Conservation (phyloP, 163 green algal genomes). For the Coccomyxa subellipsoidea region DNA sequence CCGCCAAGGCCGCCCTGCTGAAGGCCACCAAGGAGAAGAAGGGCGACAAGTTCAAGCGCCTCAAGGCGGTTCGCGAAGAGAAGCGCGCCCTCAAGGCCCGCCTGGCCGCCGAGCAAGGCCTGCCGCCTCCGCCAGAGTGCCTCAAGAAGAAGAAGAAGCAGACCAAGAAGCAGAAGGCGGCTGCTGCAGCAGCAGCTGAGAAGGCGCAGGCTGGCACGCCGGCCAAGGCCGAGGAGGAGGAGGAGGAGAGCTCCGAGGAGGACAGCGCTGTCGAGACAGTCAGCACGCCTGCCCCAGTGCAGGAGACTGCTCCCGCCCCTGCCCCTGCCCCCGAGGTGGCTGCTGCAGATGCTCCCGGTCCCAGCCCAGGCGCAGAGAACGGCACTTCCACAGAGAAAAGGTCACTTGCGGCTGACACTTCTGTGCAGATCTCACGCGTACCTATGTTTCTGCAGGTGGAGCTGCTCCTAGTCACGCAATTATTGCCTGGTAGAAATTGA, state of each 20-base stretch:
- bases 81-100: neutral
- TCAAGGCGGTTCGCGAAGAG: conserved; percentile 11
- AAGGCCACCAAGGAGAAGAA: neutral
- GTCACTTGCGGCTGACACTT: too few relatives aligned
- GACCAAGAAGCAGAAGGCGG: neutral
- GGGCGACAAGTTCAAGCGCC: neutral
- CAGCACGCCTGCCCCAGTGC: neutral
- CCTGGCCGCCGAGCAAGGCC: neutral
- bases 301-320: neutral
- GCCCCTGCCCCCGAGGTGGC: neutral
- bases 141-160: conserved; percentile 17
- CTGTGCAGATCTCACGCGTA: too few relatives aligned
- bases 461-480: too few relatives aligned
- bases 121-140: too few relatives aligned
- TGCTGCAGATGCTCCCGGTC: neutral
- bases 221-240: neutral
- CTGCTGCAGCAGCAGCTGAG: neutral
- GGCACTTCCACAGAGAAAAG: neutral
- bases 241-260: neutral
- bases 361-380: neutral
- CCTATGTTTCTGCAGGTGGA: too few relatives aligned
- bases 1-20: neutral
- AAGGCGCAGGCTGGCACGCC: neutral
- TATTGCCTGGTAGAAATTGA: too few relatives aligned
- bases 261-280: neutral